phyloP scores from a whole-genome alignment of 1,139 yeast species.

The Geotrichum phurueaensis region DNA sequence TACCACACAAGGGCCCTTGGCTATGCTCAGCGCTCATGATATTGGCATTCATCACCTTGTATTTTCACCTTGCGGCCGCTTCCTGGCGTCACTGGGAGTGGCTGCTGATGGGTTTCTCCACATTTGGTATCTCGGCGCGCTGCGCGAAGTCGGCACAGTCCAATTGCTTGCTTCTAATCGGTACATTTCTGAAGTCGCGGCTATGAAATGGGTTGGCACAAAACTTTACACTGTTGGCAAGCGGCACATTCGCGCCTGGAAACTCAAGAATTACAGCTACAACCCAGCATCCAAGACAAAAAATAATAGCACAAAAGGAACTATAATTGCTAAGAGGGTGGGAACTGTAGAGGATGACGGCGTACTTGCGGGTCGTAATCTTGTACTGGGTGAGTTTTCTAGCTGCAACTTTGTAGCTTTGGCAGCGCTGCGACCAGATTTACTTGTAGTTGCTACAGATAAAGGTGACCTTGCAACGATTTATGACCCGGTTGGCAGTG shows the following conservation, averaged over 20 bases:
- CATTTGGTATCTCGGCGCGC: conserved; percentile 46
- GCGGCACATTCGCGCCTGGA: conserved; percentile 59
- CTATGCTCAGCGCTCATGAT: conserved; percentile 52
- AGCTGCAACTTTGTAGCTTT: conserved; percentile 45
- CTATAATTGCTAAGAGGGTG: neutral
- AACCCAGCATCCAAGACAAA: conserved; percentile 12
- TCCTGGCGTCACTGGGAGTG: conserved; percentile 54
- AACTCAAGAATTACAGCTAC: conserved; percentile 24
- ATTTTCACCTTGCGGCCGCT: conserved; percentile 55
- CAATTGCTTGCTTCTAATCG: conserved; percentile 46
- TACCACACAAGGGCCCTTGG: conserved; percentile 45
- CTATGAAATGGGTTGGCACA: conserved; percentile 49
- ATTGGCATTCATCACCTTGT: conserved; percentile 52
- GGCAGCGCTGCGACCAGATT: conserved; percentile 34
- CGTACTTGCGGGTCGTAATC: conserved; percentile 53
- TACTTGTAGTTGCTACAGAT: conserved; percentile 42
- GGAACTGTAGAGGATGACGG: conserved; percentile 4
- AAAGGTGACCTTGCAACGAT: conserved; percentile 38
- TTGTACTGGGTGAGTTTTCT: conserved; percentile 46
- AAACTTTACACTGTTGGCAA: conserved; percentile 50
- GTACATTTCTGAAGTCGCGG: conserved; percentile 54
- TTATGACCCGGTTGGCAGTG: conserved; percentile 16
- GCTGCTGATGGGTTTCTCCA: conserved; percentile 61
- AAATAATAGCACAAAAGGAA: conserved; percentile 1
- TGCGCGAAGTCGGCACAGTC: conserved; percentile 23